Conservation (phyloP, 2,329 filamentous ascomycete genomes). For the Fusarium napiforme region DNA sequence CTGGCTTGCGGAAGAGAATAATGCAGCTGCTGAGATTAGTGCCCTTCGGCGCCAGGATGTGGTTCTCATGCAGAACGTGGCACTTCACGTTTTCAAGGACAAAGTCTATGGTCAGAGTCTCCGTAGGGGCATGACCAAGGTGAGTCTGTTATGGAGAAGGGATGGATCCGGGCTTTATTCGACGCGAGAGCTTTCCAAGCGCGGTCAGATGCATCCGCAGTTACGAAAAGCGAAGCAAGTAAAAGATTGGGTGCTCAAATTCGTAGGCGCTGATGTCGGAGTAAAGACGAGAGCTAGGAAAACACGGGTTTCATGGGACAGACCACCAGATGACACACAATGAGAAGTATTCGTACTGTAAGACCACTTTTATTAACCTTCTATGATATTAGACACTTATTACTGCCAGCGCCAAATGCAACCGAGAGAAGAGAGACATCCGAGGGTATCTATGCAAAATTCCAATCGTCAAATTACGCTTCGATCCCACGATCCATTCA, state of each 20-base stretch:
- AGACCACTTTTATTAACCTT: conserved; percentile 7
- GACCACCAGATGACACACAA: conserved; percentile 55
- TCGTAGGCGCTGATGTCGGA: conserved; percentile 63
- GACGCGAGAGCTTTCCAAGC: conserved; percentile 57
- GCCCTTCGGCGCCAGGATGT: conserved; percentile 77
- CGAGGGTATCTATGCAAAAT: conserved; percentile 44
- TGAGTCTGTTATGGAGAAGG: conserved; percentile 72
- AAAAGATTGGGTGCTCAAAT: conserved; percentile 78
- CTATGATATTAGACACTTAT: conserved; percentile 19
- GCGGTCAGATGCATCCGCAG: conserved; percentile 58
- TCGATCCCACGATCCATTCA: neutral
- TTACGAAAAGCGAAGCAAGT: conserved; percentile 73
- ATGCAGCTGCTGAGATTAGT: conserved; percentile 48
- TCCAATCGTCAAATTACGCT: conserved; percentile 14
- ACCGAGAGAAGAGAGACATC: conserved; percentile 37
- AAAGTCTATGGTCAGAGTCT: conserved; percentile 89
- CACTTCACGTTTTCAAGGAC: conserved; percentile 77
- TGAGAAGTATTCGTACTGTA: conserved; percentile 26
- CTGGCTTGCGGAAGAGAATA: conserved; percentile 71
- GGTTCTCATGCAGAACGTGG: conserved; percentile 82
- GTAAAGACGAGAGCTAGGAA: conserved; percentile 22
- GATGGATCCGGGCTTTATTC: conserved; percentile 66
- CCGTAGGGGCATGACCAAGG: conserved; percentile 73
- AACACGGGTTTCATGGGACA: conserved; percentile 50
- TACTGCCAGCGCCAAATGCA: conserved; percentile 26